A percentile compares a stretch with the other conserved stretches of the same genome.
phyloP scores from a whole-genome alignment of 495 filamentous ascomycete genomes.

The Jackrogersella multiformis region DNA sequence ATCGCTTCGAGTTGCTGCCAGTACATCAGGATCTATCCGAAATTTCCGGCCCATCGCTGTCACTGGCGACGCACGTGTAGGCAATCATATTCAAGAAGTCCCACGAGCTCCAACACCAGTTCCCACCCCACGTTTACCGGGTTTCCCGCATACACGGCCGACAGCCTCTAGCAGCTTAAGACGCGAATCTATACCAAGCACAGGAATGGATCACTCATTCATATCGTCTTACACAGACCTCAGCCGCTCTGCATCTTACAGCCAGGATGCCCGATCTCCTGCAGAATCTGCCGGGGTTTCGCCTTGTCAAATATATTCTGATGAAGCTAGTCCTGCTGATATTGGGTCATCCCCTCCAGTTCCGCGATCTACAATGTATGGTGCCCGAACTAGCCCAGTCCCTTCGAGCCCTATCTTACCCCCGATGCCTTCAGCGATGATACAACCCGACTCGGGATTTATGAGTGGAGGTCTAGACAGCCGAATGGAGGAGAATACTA shows the following conservation, averaged over 20 bases:
- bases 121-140: conserved; percentile 51
- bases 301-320: conserved; percentile 64
- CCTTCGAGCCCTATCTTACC: conserved; percentile 81
- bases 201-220: conserved; percentile 17
- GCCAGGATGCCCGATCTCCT: conserved; percentile 55
- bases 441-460: conserved; percentile 76
- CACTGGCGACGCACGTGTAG: conserved; percentile 58
- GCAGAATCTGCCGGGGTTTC: conserved; percentile 61
- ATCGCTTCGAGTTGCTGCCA: conserved; percentile 86
- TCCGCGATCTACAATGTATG: conserved; percentile 59
- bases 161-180: conserved; percentile 35
- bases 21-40: conserved; percentile 87
- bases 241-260: conserved; percentile 38
- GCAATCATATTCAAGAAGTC: conserved; percentile 72
- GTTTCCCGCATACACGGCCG: conserved; percentile 42
- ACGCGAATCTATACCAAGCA: conserved; percentile 33
- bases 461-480: conserved; percentile 77
- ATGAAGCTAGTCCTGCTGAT: conserved; percentile 65
- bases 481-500: conserved; percentile 60
- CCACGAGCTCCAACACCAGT: conserved; percentile 86
- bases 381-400: conserved; percentile 58
- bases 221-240: conserved; percentile 21
- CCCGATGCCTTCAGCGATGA: conserved; percentile 58
- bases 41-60: conserved; percentile 78
- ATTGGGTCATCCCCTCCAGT: conserved; percentile 85